Evolutionary conservation across 2,329 filamentous ascomycete species (phyloP), one percentile per base, ranked within the genome.

Genomic region (Botrytis galanthina): DNA sequence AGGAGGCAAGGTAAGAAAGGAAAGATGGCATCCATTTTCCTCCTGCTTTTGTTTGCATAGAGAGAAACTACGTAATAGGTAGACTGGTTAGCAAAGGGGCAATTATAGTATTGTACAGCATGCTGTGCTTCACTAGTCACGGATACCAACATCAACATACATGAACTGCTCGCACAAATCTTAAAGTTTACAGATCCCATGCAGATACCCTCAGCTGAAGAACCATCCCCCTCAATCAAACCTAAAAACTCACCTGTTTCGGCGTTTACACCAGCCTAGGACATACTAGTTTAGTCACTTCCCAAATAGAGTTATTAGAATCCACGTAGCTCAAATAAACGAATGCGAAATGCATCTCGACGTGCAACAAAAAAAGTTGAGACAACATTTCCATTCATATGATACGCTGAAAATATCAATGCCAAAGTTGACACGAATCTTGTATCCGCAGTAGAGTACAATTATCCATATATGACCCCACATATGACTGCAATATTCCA

Each of bases 291-390:
- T 18, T 67, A 29, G 35, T 16, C 35, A 54, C 3, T 16, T 26
- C 37, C 46, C 37, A 22, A 54, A 20, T 8, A 54, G 35, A 20
- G 32, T 39, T 39, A 68, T 68, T 16, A 68, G 46, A 68, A 16
- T 51, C 70, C 60, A 51, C 20, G 35, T 63, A 51, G 35, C 35
- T 51, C 70, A 32, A 4, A 72, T 72, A 72, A 67, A 44, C 70
- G 70, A 72, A 72, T 72, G 70, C 70, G 70, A 72, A 72, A 72
- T 59, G 46, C 46, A 72, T 12, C 42, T 72, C 70, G 70, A 72
- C 2, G 20, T 72, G 70, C 70, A 72, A 72, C 70, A 67, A 72
- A 72, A 63, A 39, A n/a, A 29, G 20, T 42, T 42, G 35, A 67
- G 29, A 44, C 35, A 44, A 48, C 14, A 37, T 64, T 67, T 64